Base-by-base conservation (phyloP, 2,329 filamentous ascomycete genomes). In the Pestalotiopsis fici region DNA sequence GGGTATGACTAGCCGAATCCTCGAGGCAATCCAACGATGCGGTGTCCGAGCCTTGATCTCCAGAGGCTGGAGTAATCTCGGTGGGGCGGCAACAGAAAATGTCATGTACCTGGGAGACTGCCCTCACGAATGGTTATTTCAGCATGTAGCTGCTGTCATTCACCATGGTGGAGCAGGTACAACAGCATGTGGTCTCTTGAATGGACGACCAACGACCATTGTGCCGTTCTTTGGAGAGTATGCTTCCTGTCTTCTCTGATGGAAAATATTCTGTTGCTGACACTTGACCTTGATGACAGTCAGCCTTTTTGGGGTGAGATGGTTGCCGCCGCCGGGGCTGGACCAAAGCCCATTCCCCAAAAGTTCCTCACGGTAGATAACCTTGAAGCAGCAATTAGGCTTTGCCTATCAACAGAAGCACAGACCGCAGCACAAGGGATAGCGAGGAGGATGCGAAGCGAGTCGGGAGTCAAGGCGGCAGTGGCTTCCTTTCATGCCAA, bases 81-180 rank as follows among this genome's bases (percentile, higher is more conserved):
- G 89, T 3, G 79, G 77, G 4, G 82, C 83, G 1, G 70, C 80
- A 21, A 85, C 88, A 0, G 82, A 83, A 55, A 77, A 91, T 25
- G 39, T 91, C 79, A 81, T 91, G 6, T 60, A 35, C 5, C 9
- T 65, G 12, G 89, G 85, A n/a, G 90, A 91, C 70, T 88, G 85
- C 1, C 89, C 88, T 0, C 89, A 91, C 70, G 89, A 91, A 72
- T 91, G 89, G 89, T 80, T 91, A 0, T 91, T 91, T 68, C 83
- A 86, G 3, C 81, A 81, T 15, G 88, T 90, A 2, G 81, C 82
- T 2, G 86, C 83, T 2, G 88, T 90, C 0, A 85, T 91, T 0
- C 88, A 91, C 70, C 89, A 91, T 68, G 89, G 89, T 7, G 89
- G 89, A 18, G 89, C 89, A 1, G 89, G 89, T 3, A 91, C 89